Base-by-base conservation (phyloP, 208 protist genomes). In the Endotrypanum monterogeii region DNA sequence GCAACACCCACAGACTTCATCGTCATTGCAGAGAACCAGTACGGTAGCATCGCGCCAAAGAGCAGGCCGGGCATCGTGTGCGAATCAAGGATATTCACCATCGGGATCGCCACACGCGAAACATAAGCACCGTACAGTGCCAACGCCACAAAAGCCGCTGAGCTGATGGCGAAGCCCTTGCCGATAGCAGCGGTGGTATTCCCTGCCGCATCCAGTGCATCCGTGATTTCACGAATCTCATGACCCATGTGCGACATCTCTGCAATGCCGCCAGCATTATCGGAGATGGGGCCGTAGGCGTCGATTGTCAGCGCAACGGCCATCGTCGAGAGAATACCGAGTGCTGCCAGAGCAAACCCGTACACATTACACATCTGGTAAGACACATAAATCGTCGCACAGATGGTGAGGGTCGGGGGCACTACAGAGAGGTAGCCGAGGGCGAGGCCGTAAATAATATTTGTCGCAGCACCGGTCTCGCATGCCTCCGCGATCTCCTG, bases 131-230 rank as follows among this genome's bases (percentile, higher is more conserved):
- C 93, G 83, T 98, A 98, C 23, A 99, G 82, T 6, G 97, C 93
- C 12, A 99, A 82, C 39, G 95, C 89, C 30, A 98, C 96, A 75
- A 99, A 94, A 1, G 93, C 92, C 30, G 97, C 98, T 70, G 90
- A 97, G 76, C 82, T 93, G 68, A 99, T 98, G 66, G 97, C 97
- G 83, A 98, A 99, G 58, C 97, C 98, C 80, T 99, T 99, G 68
- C 96, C 97, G 65, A 98, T 98, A 56, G 97, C 97, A 25, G 96
- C 96, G 30, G 97, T 99, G 23, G 97, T 99, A 90, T 99, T 99
- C 55, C 98, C 98, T 30, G 96, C 92, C 18, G 98, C 97, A 74
- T 99, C 98, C 25, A 99, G 82, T 28, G 92, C 89, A 74, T 99
- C 98, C 25, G 98, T 99, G 62, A 90, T 93, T 67, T 97, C 92